Evolutionary conservation across 106 monocot genomes (phyloP).

Genomic region (Acorus gramineus): DNA sequence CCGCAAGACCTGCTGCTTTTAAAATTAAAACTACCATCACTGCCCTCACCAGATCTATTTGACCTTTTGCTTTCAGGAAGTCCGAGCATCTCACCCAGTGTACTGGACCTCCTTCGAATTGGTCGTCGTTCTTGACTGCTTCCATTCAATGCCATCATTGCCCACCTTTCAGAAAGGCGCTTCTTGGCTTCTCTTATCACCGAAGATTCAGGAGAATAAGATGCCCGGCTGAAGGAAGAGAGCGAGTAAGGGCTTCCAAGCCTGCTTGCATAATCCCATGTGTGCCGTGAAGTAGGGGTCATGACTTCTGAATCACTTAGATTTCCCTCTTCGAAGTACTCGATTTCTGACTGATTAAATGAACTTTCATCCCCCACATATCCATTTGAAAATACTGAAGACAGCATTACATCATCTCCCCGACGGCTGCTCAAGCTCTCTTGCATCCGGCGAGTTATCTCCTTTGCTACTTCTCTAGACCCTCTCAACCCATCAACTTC

Average conservation of each 20-base stretch:
- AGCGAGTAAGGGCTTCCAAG: slow-evolving; percentile 42
- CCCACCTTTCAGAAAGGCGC: slow-evolving; percentile 77
- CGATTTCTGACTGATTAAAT: slow-evolving; percentile 42
- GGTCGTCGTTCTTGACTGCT: slow-evolving; percentile 29
- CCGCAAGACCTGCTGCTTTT: slow-evolving; percentile 19
- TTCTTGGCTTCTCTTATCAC: slow-evolving; percentile 80
- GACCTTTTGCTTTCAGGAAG: slow-evolving; percentile 31
- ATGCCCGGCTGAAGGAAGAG: slow-evolving; percentile 36
- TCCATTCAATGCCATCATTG: slow-evolving; percentile 28
- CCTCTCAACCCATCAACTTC: background rate
- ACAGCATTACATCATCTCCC: slow-evolving; percentile 48
- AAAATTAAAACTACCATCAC: slow-evolving; percentile 1
- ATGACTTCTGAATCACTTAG: slow-evolving; percentile 45
- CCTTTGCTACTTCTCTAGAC: slow-evolving; percentile 39
- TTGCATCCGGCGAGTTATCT: slow-evolving; percentile 36
- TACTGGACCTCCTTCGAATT: slow-evolving; percentile 42
- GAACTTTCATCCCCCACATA: slow-evolving; percentile 71
- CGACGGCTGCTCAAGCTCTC: slow-evolving; percentile 28
- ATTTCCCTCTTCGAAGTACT: slow-evolving; percentile 40
- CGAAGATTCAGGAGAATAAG: slow-evolving; percentile 66
- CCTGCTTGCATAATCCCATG: slow-evolving; percentile 37
- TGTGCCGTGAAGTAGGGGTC: slow-evolving; percentile 47
- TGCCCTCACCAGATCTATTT: slow-evolving; percentile 15
- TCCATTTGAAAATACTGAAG: slow-evolving; percentile 54
- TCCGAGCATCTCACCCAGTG: slow-evolving; percentile 80